Evolutionary conservation across 768 basidiomycete species (phyloP).

Genomic region (Arthromyces matolae): DNA sequence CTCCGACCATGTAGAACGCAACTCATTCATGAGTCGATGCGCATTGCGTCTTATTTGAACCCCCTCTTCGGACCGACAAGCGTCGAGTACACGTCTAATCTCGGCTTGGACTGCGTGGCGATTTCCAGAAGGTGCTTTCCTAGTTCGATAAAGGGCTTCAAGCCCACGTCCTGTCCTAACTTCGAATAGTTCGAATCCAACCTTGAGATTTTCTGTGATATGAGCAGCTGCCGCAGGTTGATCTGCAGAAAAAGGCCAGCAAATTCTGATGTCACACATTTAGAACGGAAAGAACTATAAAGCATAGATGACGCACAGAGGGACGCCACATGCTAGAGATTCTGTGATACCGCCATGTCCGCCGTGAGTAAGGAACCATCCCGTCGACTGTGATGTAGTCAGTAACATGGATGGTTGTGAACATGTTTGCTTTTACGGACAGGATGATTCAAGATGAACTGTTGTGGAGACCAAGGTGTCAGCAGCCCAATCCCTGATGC

Average conservation of each 20-base stretch:
- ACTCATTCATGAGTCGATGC: conserved; percentile 2
- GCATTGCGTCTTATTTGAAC: conserved; percentile 12
- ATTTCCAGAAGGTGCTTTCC: conserved; percentile 11
- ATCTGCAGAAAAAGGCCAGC: conserved; percentile 21
- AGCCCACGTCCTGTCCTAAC: conserved; percentile 18
- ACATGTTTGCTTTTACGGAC: neutral
- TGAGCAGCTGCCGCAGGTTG: conserved; percentile 18
- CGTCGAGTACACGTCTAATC: conserved; percentile 9
- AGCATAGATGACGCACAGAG: conserved; percentile 14
- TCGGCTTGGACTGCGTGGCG: conserved; percentile 15
- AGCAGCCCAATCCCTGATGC: conserved; percentile 15
- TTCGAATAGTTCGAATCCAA: conserved; percentile 19
- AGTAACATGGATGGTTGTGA: neutral
- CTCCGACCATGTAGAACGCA: conserved; percentile 10
- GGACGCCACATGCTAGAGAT: conserved; percentile 17
- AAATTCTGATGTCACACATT: conserved; percentile 12
- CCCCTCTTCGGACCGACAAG: conserved; percentile 9
- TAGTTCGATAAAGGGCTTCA: conserved; percentile 9
- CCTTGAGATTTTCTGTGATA: conserved; percentile 15
- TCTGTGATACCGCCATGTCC: conserved; percentile 23
- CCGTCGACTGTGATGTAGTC: conserved; percentile 22
- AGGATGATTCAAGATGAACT: conserved; percentile 19
- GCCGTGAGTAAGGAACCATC: conserved; percentile 21
- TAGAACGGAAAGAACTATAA: neutral
- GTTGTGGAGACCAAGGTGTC: conserved; percentile 20